Evolutionary conservation across 345 rosid species (phyloP).

Genomic region (Trapa bicornis): DNA sequence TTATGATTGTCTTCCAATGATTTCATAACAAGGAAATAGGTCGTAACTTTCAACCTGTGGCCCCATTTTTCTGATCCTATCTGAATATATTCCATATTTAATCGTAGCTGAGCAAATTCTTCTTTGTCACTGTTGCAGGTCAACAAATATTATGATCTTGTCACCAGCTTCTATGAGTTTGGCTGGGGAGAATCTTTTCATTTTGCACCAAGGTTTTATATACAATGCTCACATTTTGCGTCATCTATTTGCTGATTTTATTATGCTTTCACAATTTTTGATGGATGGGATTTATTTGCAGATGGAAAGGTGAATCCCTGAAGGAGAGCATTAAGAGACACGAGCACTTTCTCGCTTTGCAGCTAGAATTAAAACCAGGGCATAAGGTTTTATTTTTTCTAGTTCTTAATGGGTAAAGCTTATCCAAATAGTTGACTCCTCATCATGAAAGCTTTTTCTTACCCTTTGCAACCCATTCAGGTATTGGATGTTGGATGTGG

Average conservation of each 20-base stretch:
- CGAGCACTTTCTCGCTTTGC: slow-evolving; percentile 90
- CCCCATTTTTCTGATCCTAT: not conserved
- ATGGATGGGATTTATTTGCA: slow-evolving; percentile 17
- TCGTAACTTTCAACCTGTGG: not conserved
- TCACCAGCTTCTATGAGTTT: slow-evolving; percentile 89
- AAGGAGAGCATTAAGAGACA: slow-evolving; percentile 91
- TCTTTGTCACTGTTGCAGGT: slow-evolving; percentile 34
- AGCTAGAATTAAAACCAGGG: slow-evolving; percentile 83
- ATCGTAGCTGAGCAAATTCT: not conserved
- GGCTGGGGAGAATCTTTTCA: slow-evolving; percentile 99
- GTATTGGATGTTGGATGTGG: slow-evolving; percentile 99
- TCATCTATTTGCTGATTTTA: not conserved
- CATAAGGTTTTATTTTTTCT: slow-evolving; percentile 47
- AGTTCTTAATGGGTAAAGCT: not conserved
- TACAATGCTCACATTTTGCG: slow-evolving; percentile 1
- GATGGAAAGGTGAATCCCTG: slow-evolving; percentile 86
- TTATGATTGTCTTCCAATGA: no score
- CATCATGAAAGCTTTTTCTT: slow-evolving; percentile 2
- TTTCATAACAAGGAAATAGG: not conserved
- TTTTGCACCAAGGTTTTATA: slow-evolving; percentile 72
- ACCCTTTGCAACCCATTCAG: slow-evolving; percentile 18
- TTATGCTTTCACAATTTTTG: not conserved
- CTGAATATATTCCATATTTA: not conserved
- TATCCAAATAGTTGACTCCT: slow-evolving; percentile 2
- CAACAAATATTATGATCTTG: slow-evolving; percentile 91